Percentiles rank a stretch among this genome's conserved stretches.
Conservation (phyloP, 2,329 filamentous ascomycete species). For the Fusarium mundagurra region DNA sequence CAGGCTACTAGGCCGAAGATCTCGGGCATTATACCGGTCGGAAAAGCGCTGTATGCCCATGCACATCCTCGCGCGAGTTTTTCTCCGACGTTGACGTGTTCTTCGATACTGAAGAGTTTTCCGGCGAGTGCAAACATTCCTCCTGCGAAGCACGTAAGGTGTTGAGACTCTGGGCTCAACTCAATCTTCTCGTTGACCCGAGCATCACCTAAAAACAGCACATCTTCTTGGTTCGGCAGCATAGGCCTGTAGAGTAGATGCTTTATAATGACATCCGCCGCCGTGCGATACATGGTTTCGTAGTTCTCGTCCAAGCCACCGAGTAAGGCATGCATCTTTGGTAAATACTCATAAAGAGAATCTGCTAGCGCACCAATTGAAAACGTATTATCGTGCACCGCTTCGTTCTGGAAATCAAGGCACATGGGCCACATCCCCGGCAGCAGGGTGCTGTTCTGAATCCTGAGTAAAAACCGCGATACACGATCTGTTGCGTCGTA, state of each 20-base stretch:
- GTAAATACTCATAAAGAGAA: constrained; percentile 69
- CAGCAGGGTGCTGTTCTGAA: constrained; percentile 74
- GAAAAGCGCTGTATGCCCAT: constrained; percentile 66
- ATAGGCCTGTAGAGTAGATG: constrained; percentile 78
- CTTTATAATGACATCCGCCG: constrained; percentile 69
- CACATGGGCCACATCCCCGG: constrained; percentile 81
- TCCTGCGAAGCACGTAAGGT: constrained; percentile 74
- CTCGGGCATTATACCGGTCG: constrained; percentile 69
- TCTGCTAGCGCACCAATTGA: constrained; percentile 65
- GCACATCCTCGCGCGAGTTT: constrained; percentile 63
- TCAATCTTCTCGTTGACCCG: constrained; percentile 40
- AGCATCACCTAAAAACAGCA: constrained; percentile 58
- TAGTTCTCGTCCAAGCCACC: constrained; percentile 71
- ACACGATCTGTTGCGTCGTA: constrained; percentile 81
- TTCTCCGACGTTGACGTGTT: constrained; percentile 59
- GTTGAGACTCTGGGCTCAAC: constrained; percentile 53
- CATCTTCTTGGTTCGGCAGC: constrained; percentile 67
- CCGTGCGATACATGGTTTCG: constrained; percentile 70
- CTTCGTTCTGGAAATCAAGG: constrained; percentile 67
- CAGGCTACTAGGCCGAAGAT: constrained; percentile 59
- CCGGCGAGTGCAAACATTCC: constrained; percentile 74
- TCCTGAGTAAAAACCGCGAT: constrained; percentile 73
- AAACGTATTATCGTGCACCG: constrained; percentile 57
- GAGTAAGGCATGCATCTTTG: constrained; percentile 72
- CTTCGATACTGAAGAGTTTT: constrained; percentile 61